Evolutionary conservation across 1,284 basidiomycete species (phyloP).

Genomic region (Rhodotorula glutinis): DNA sequence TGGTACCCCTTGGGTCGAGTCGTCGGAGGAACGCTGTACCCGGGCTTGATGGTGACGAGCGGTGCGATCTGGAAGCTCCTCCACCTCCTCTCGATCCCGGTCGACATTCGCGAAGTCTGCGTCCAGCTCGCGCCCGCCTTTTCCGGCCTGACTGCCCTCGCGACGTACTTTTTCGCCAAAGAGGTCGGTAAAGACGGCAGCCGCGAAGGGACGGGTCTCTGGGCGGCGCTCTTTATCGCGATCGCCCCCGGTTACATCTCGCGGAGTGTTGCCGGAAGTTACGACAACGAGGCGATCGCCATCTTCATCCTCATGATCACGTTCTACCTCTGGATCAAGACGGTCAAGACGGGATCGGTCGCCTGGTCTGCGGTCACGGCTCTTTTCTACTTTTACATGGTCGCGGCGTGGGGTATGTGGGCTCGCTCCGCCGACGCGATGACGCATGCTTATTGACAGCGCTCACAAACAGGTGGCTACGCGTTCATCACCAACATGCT

Average conservation of each 20-base stretch:
- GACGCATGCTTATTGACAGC: constrained; percentile 2
- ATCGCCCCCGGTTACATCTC: constrained; percentile 98
- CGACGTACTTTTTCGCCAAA: constrained; percentile 63
- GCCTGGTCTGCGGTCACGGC: constrained; percentile 86
- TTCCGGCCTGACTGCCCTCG: constrained; percentile 87
- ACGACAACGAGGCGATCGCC: constrained; percentile 99
- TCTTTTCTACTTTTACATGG: constrained; percentile 99
- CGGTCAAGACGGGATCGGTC: constrained; percentile 88
- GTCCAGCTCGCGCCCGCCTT: constrained; percentile 96
- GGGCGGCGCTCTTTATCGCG: constrained; percentile 98
- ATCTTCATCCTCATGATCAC: constrained; percentile 99
- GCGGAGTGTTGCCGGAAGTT: constrained; percentile 96
- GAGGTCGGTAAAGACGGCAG: constrained; percentile 63
- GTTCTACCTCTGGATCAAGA: constrained; percentile 97
- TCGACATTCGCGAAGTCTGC: constrained; percentile 96
- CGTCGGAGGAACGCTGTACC: constrained; percentile 97
- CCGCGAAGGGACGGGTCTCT: constrained; percentile 80
- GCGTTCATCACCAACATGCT: constrained; percentile 99
- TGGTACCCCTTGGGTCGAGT: constrained; percentile 96
- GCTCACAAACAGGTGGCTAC: constrained; percentile 73
- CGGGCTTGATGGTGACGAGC: constrained; percentile 95
- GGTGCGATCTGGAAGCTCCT: constrained; percentile 93
- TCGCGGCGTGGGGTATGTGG: constrained; percentile 90
- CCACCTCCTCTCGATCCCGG: constrained; percentile 83
- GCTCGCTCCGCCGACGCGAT: neutral